Conservation (phyloP, 179 eudicot genomes). For the Corrigiola litoralis region DNA sequence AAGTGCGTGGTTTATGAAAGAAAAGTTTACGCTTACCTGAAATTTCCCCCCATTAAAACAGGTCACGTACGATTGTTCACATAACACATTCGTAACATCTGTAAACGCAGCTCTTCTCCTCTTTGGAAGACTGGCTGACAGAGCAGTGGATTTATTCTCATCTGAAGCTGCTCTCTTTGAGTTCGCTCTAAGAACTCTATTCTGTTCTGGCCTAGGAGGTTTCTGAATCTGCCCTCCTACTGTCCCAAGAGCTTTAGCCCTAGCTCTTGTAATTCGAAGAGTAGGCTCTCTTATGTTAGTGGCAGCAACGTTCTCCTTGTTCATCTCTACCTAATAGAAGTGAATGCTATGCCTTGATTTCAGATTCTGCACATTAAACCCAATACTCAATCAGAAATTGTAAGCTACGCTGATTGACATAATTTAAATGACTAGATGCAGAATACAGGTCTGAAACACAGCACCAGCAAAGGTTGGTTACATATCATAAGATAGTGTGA, state of each 20-base stretch:
- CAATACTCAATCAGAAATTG: constrained; percentile 9
- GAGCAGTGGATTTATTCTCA: constrained; percentile 35
- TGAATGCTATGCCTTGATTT: constrained; percentile 26
- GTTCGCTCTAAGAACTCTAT: constrained; percentile 29
- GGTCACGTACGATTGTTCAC: constrained; percentile 30
- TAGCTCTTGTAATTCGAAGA: constrained; percentile 66
- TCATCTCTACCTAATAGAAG: constrained; percentile 45
- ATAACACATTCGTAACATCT: constrained; percentile 58
- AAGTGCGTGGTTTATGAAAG: neutral
- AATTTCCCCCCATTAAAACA: constrained; percentile 33
- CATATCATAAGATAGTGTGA: no score
- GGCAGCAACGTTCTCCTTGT: constrained; percentile 42
- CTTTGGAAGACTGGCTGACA: constrained; percentile 31
- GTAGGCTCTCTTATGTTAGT: constrained; percentile 34
- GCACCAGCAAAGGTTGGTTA: no score
- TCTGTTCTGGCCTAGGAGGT: constrained; percentile 50
- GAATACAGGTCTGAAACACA: neutral
- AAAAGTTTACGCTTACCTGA: constrained; percentile 34
- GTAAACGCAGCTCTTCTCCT: constrained; percentile 64
- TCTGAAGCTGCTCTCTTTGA: constrained; percentile 59
- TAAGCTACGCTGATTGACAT: neutral
- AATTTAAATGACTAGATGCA: neutral
- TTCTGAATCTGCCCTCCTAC: constrained; percentile 42
- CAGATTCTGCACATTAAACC: constrained; percentile 27
- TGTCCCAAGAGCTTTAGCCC: constrained; percentile 58